Evolutionary conservation across 495 filamentous ascomycete genomes (phyloP), one percentile per base, ranked within the genome.

Genomic region (Pseudoneurospora amorphoporcata): DNA sequence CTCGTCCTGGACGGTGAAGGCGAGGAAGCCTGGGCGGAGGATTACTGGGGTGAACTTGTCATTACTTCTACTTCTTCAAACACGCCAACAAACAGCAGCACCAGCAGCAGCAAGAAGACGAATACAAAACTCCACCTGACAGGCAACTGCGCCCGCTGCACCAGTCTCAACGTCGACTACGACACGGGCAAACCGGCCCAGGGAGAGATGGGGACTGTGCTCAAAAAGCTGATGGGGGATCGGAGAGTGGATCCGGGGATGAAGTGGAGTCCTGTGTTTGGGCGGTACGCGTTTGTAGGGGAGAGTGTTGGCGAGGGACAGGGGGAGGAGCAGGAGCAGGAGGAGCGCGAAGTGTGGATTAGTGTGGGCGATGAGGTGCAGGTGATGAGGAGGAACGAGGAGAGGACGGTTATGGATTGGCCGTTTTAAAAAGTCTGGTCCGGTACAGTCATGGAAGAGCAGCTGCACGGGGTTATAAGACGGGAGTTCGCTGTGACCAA

Each of bases 91-190:
- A n/a, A 42, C 40, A 16, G 16, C 14, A 19, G 8, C 7, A 17
- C 43, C 42, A n/a, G 2, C 16, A 43, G 17, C 7, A n/a, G 8
- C 2, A 53, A 23, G 23, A n/a, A 82, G 4, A 87, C 87, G 71
- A 73, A 75, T 53, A 74, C 35, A 75, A 81, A 1, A 53, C 81
- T 95, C 6, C 77, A 87, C 8, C 77, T 94, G 70, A 93, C 90
- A 41, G 90, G 89, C 35, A 97, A 97, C 77, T 97, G 94, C 78
- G 85, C 84, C n/a, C 84, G 95, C 16, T 97, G 94, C 77, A 79
- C 81, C 65, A 92, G 90, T 71, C 79, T 97, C 74, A 96, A 97
- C 82, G 88, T 97, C 69, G 92, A 97, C 78, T 97, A 93, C 76
- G 77, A 81, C 10, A 95, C 90, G 35, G 93, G 94, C 1, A 85